Base-by-base conservation (phyloP, 2,329 filamentous ascomycete species). In the Beauveria sp. region DNA sequence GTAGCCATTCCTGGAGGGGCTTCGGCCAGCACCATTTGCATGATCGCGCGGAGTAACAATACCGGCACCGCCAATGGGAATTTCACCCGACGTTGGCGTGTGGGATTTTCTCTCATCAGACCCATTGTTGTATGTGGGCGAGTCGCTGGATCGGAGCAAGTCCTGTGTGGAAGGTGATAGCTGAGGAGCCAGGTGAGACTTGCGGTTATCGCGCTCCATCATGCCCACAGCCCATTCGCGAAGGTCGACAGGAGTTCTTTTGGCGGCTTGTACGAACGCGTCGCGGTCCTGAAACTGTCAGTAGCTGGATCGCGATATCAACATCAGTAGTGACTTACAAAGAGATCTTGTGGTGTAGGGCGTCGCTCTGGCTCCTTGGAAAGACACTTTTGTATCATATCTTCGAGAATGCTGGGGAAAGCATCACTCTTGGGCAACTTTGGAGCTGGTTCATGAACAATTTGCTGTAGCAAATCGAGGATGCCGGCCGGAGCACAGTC, bases 351-450 rank as follows among this genome's bases (percentile, higher is more conserved):
- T 9, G 94, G 94, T 5, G 94, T 97, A 56, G 93, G 94, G 57
- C 94, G 86, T 70, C 91, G 85, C 63, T 92, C 90, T 0, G 94
- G 90, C 64, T 90, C 86, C 78, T 99, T 99, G 73, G 88, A 87
- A 66, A 99, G 78, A 76, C 94, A 99, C 74, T 96, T 96, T 66
- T 94, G 92, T 62, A 97, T 93, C 85, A 97, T 96, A 66, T 97
- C 92, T 68, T 97, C 93, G 52, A 99, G 77, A 65, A 97, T 97
- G 30, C 86, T 84, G 1, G 94, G 94, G 80, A 99, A 99, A 2
- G 94, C 94, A 71, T 97, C 94, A 70, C 92, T 97, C 84, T 97
- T 96, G 47, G 94, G 94, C 56, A 99, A 82, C 72, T 85, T 92
- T 1, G 94, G 94, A 4, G 94, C 91, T 4, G 92, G 92, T 74